phyloP scores from a whole-genome alignment of 495 filamentous ascomycete genomes.

The Cenococcum geophilum region DNA sequence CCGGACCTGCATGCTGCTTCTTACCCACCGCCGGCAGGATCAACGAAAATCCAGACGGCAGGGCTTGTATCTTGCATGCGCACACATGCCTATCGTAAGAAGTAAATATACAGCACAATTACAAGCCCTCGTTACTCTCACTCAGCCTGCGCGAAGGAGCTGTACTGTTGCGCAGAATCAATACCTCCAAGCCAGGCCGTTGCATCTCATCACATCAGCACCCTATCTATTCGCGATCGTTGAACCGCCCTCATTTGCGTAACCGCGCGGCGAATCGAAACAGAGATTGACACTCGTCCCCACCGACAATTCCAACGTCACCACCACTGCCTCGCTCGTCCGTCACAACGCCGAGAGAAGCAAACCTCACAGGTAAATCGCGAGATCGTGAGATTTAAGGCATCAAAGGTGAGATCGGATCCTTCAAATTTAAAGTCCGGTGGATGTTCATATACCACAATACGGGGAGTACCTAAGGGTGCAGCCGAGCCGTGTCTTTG shows the following conservation, averaged over 20 bases:
- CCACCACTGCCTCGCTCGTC: not conserved
- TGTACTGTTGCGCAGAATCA: not conserved
- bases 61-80: not conserved
- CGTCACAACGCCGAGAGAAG: not conserved
- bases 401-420: not conserved
- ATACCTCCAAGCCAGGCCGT: not conserved
- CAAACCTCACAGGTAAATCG: not conserved
- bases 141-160: not conserved
- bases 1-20: not conserved
- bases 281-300: not conserved
- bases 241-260: not conserved
- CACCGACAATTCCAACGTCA: not conserved
- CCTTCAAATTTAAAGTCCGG: not conserved
- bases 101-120: not conserved
- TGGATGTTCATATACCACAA: not conserved
- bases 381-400: not conserved
- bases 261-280: constrained; percentile 6
- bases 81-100: not conserved
- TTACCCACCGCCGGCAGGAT: not conserved
- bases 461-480: not conserved
- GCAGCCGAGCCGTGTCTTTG: not conserved
- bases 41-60: not conserved
- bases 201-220: constrained; percentile 3
- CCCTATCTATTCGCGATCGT: constrained; percentile 6
- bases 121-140: not conserved